Evolutionary conservation across 306 rosid genomes (phyloP).

Genomic region (Biancaea sappan): DNA sequence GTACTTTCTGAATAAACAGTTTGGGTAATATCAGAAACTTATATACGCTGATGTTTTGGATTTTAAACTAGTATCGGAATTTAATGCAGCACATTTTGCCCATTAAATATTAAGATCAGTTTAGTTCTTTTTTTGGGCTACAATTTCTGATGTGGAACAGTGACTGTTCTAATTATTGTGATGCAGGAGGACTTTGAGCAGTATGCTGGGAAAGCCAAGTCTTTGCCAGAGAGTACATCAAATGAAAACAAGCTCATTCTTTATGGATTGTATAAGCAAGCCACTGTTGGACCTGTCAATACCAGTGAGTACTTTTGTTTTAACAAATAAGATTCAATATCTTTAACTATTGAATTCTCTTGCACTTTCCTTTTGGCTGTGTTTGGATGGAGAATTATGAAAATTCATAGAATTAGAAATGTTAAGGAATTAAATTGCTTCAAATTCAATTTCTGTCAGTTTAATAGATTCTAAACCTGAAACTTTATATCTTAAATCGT

Average conservation of each 20-base stretch:
- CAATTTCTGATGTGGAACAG: too few species aligned
- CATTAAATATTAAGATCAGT: too few species aligned
- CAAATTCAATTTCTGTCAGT: neutral
- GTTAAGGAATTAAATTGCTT: neutral
- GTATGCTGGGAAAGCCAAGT: conserved; percentile 16
- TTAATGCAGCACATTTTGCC: neutral
- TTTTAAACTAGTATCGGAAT: neutral
- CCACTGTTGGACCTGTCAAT: conserved; percentile 11
- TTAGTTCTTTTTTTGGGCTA: neutral
- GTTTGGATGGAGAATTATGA: neutral
- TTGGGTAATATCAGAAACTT: neutral
- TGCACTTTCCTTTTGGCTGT: neutral
- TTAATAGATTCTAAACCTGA: too few species aligned
- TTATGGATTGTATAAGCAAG: neutral
- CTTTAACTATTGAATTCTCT: neutral
- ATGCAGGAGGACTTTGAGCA: conserved; percentile 18
- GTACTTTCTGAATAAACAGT: too few species aligned
- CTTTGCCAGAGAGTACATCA: conserved; percentile 9
- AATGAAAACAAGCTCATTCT: conserved; percentile 12
- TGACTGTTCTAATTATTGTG: neutral
- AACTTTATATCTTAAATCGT: too few species aligned
- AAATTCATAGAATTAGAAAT: neutral
- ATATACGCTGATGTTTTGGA: neutral
- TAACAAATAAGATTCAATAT: neutral
- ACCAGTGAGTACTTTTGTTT: neutral